Conservation (phyloP, 2,329 filamentous ascomycete species). For the Calcarisporium arbuscula region DNA sequence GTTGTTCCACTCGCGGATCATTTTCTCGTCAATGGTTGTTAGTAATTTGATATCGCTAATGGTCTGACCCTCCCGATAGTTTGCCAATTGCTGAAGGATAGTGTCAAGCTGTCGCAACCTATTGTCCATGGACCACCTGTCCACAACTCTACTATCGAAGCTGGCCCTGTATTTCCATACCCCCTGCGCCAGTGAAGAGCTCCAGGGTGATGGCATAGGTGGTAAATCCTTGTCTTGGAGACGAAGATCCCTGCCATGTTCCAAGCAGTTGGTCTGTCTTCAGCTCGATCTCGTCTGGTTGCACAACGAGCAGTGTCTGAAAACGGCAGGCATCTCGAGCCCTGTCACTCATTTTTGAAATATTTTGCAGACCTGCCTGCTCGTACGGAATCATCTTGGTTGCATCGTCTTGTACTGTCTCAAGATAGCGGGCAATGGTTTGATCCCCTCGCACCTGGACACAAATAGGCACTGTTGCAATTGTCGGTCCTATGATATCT, state of each 20-base stretch:
- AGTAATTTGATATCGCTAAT: no score
- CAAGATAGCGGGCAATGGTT: neutral
- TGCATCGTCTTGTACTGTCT: neutral
- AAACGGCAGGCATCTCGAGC: constrained; percentile 4
- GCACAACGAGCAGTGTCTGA: constrained; percentile 5
- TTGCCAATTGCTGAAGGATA: constrained; percentile 1
- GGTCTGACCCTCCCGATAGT: no score
- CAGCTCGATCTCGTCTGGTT: neutral
- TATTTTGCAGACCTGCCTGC: constrained; percentile 2
- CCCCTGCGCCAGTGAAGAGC: neutral
- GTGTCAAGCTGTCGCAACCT: neutral
- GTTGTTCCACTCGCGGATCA: neutral
- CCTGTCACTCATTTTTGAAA: constrained; percentile 4
- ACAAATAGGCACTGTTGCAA: constrained; percentile 20
- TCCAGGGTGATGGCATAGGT: constrained; percentile 5
- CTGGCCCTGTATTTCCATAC: constrained; percentile 1
- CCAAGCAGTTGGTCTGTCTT: neutral
- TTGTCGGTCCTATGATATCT: constrained; percentile 18
- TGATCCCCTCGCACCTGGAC: constrained; percentile 7
- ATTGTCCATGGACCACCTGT: constrained; percentile 1
- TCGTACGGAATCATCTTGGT: constrained; percentile 1
- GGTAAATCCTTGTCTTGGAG: neutral
- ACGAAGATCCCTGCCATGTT: neutral
- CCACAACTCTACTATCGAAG: constrained; percentile 2
- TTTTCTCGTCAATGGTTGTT: no score